Evolutionary conservation across 805 yeast genomes (phyloP).

Genomic region (Yamadazyma ubonensis): DNA sequence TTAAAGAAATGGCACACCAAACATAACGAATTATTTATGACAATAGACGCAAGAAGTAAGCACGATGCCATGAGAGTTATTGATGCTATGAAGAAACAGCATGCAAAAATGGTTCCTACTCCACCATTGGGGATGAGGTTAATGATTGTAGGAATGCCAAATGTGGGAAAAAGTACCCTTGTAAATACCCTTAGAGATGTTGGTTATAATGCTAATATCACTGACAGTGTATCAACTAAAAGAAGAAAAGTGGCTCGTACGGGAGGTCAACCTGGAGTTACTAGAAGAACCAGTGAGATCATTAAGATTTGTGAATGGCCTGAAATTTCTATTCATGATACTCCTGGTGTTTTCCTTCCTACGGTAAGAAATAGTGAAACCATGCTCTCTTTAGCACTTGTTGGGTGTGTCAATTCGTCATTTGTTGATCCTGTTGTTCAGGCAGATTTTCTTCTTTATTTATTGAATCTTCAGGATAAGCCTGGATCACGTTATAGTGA

Average conservation of each 20-base stretch:
- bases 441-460: slow-evolving; percentile 79
- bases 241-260: slow-evolving; percentile 72
- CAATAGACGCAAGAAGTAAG: slow-evolving; percentile 56
- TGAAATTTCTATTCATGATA: slow-evolving; percentile 71
- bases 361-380: slow-evolving; percentile 60
- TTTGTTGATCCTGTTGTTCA: slow-evolving; percentile 80
- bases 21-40: slow-evolving; percentile 35
- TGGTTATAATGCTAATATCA: slow-evolving; percentile 25
- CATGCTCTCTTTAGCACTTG: slow-evolving; percentile 70
- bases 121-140: slow-evolving; percentile 83
- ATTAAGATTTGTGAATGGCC: slow-evolving; percentile 64
- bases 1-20: slow-evolving; percentile 34
- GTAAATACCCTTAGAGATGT: slow-evolving; percentile 67
- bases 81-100: slow-evolving; percentile 46
- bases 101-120: slow-evolving; percentile 52
- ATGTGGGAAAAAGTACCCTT: slow-evolving; percentile 92
- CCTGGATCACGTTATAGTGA: slow-evolving; percentile 43
- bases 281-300: slow-evolving; percentile 72
- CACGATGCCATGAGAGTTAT: slow-evolving; percentile 53
- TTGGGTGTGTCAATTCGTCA: slow-evolving; percentile 70
- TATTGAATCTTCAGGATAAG: slow-evolving; percentile 64
- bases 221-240: slow-evolving; percentile 30
- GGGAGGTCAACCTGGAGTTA: slow-evolving; percentile 89
- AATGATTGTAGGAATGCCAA: slow-evolving; percentile 91
- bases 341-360: slow-evolving; percentile 92